These are phyloP conservation scores for Barnettozyma sucrosica DNA, from an alignment of 805 yeast species.

Conservation along the genomic window DNA sequence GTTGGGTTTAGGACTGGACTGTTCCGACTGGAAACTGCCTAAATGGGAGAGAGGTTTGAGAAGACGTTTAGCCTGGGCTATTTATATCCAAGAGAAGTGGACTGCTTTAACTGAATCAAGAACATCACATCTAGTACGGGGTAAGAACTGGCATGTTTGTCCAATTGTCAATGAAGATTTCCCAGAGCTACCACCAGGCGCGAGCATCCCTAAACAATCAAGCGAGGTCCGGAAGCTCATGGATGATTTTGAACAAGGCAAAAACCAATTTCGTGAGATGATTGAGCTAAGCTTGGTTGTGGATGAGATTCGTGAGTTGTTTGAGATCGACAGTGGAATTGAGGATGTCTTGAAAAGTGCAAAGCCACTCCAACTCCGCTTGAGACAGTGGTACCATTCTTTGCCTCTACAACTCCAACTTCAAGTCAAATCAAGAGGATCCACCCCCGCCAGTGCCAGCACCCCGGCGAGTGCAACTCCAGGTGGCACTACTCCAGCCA, in stretches of 20 bases:
- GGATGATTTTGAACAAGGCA: constrained; percentile 65
- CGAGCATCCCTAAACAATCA: constrained; percentile 10
- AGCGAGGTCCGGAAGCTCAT: constrained; percentile 20
- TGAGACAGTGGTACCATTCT: constrained; percentile 74
- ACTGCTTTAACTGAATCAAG: constrained; percentile 72
- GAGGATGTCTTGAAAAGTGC: constrained; percentile 69
- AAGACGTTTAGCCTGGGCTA: constrained; percentile 92
- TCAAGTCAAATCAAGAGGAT: constrained; percentile 1
- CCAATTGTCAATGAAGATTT: constrained; percentile 66
- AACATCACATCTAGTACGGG: constrained; percentile 73
- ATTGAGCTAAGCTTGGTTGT: constrained; percentile 62
- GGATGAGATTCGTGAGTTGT: constrained; percentile 63
- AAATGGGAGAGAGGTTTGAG: constrained; percentile 92
- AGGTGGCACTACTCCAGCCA: not conserved
- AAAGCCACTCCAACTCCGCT: constrained; percentile 69
- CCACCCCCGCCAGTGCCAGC: not conserved
- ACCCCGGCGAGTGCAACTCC: not conserved
- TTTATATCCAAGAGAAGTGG: constrained; percentile 91
- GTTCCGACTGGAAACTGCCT: constrained; percentile 87
- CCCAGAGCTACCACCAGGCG: constrained; percentile 52
- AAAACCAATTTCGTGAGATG: constrained; percentile 58
- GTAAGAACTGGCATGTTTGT: constrained; percentile 74
- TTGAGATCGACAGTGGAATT: constrained; percentile 56
- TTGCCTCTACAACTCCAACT: constrained; percentile 57
- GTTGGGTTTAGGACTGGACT: constrained; percentile 84